Percentiles rank a stretch among this genome's conserved stretches.
These are phyloP conservation scores for Erucastrum elatum DNA, from an alignment of 345 rosid genomes.

Conservation along the genomic window DNA sequence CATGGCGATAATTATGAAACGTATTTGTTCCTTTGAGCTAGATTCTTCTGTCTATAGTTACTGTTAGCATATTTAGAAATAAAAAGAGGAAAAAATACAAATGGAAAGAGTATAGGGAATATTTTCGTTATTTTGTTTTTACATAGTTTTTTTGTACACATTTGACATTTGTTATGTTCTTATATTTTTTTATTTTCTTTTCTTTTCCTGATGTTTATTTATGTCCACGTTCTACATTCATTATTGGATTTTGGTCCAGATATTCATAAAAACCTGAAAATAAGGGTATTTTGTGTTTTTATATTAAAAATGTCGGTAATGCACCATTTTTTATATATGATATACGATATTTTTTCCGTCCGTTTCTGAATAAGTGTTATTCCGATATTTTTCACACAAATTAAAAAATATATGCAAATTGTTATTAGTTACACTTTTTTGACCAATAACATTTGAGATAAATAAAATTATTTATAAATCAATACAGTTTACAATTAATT, in stretches of 20 bases:
- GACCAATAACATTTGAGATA: too few relatives aligned
- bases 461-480: too few relatives aligned
- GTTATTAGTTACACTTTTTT: too few relatives aligned
- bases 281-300: not conserved
- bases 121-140: not conserved
- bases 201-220: constrained; percentile 20
- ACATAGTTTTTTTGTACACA: constrained; percentile 22
- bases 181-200: constrained; percentile 9
- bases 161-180: constrained; percentile 33
- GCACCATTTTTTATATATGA: not conserved
- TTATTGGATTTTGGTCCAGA: constrained; percentile 14
- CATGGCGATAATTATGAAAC: constrained; percentile 51
- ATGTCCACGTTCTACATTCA: constrained; percentile 30
- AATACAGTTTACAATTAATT: too few relatives aligned
- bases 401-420: too few relatives aligned
- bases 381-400: too few relatives aligned
- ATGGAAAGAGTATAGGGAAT: not conserved
- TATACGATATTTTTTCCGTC: too few relatives aligned
- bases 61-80: constrained; percentile 43
- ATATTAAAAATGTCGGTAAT: not conserved
- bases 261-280: not conserved
- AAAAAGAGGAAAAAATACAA: not conserved
- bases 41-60: constrained; percentile 69
- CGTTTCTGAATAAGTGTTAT: too few relatives aligned
- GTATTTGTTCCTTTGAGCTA: constrained; percentile 57